Base-by-base conservation (phyloP, 2,329 filamentous ascomycete species). In the Metarhizium humberi region DNA sequence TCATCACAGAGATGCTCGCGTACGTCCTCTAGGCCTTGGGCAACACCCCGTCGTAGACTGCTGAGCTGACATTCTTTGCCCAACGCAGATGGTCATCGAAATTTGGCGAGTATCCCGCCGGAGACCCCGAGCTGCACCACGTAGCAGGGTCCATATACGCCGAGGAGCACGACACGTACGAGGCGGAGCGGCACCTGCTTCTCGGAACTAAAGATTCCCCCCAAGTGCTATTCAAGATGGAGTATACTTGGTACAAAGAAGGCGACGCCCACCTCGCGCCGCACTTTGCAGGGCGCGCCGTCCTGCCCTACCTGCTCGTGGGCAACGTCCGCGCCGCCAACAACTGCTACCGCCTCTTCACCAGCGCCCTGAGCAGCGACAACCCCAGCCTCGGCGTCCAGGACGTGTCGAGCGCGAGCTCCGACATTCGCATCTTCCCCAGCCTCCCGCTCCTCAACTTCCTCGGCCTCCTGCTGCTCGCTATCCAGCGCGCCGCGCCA, bases 401-500 rank as follows among this genome's bases (percentile, higher is more conserved):
- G 71, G 84, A 91, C 64, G 88, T 96, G 53, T 88, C 87, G 66
- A 88, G 85, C 62, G 78, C 82, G 47, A 83, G 76, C 48, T 84
- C 85, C 54, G 90, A 95, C 59, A 73, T 88, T 48, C 86, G 87
- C 59, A 81, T 97, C 57, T 97, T 95, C 71, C 92, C 92, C 0
- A 90, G 88, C 56, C 75, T 99, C 59, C 94, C 94, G n/a, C 80
- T 99, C 54, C 79, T 99, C 65, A 99, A 99, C 74, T 97, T 97
- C 73, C 79, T 97, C 56, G 89, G 86, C 34, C 75, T 99, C 61
- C 75, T 99, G 51, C 75, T 97, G 52, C 77, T 96, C 53, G 87
- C 90, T 18, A 81, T 95, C 38, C 90, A 95, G 72, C 84, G 91
- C 61, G 90, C 88, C 18, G 79, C 74, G 43, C 76, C 78, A n/a